Evolutionary conservation across 2,329 filamentous ascomycete genomes (phyloP), one percentile per base, ranked within the genome.

Genomic region (Gremmenia infestans): DNA sequence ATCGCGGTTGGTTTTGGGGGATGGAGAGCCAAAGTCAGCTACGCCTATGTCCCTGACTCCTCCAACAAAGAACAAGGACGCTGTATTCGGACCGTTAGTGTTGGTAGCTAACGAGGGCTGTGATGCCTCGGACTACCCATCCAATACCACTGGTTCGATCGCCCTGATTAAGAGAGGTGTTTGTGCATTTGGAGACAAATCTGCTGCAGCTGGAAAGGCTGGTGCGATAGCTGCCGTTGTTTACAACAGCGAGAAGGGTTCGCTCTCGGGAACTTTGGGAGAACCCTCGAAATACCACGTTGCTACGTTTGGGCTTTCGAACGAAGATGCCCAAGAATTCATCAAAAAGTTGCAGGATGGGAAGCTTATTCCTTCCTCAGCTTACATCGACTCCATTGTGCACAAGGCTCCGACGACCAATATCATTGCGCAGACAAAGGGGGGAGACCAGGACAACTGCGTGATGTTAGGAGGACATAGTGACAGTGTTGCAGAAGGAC

Each of bases 151-250:
- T 9, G 86, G 83, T 50, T 82, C 82, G 56, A 85, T 94, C 57
- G 88, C 86, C 9, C 76, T 94, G 39, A 79, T 94, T 60, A 76
- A 78, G 32, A 84, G 89, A 54, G 89, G 89, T 52, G 76, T 72
- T 1, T 94, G 89, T 67, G 63, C 82, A 7, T 94, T 93, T 63
- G 87, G 85, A 11, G 72, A 78, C 57, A 94, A 94, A 74, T 86
- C 86, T 1, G 78, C 78, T 52, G 73, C 81, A 14, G 88, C 89
- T 5, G 86, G 85, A 43, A 77, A 75, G 49, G 87, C 87, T 1
- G 87, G 88, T 19, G 89, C 89, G 5, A 71, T 82, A 3, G 89
- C 85, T 1, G 87, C 85, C 0, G 73, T 94, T 14, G 77, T 94
- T 50, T 92, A 89, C 73, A 91, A 93, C 75, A 87, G 85, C 62